Evolutionary conservation across 148 eudicot species (phyloP), one percentile per base, ranked within the genome.

Genomic region (Camellia sinensis): DNA sequence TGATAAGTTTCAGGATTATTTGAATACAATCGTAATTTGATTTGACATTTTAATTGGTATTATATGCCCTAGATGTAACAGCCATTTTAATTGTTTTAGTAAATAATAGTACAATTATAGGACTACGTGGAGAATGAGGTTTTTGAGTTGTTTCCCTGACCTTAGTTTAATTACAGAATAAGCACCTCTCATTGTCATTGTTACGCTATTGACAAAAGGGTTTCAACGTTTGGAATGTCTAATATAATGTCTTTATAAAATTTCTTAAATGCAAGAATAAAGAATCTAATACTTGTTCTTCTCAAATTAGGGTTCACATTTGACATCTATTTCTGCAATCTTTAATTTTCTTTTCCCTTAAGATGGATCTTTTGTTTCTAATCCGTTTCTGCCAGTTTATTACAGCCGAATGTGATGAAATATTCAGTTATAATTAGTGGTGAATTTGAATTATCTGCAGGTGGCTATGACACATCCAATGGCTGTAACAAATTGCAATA

Each of bases 401-500:
- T 43, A 29, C 9, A 67, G 19, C 77, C 0, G 76, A 12, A 45
- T 69, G 66, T 69, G 65, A 53, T 54, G 70, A 57, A 29, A 48
- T 15, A 50, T 64, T 54, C 3, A 62, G 22, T 76, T 17, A 7
- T 67, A 54, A 21, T 80, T 22, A 14, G 44, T 57, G 70, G 71
- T 43, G 21, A 69, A 67, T 67, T 54, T 29, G 1, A 41, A 64
- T 62, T 52, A 37, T 83, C 48, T 84, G 79, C 89, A 96, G 99
- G 99, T 96, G 68, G 98, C 99, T 56, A 96, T 96, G 99, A 88
- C 92, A 67, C 97, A 93, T 91, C 99, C 99, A 19, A 88, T 91
- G 98, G 98, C 97, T 80, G 99, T 96, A 70, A 91, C 97, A n/a
- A 93, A 93, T 84, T 96, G 99, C 85, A 96, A 96, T 73, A 93